Evolutionary conservation across 2,329 filamentous ascomycete genomes (phyloP), one percentile per base, ranked within the genome.

Genomic region (Eurotiales sp.): DNA sequence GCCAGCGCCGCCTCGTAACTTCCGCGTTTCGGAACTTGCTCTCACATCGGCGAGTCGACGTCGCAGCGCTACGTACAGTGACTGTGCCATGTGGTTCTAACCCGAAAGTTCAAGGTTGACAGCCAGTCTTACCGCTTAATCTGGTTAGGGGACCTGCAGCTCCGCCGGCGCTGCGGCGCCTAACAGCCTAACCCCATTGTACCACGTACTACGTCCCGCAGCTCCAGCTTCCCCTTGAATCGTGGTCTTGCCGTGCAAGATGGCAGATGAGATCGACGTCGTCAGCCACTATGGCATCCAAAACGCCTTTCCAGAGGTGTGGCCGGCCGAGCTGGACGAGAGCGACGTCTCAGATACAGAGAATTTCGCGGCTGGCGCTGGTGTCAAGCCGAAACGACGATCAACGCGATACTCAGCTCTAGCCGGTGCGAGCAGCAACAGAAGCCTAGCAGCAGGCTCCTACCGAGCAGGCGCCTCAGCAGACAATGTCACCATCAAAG

Each of bases 211-310:
- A n/a, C n/a, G n/a, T 43, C 8, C 40, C 39, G 8, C 15, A 23
- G 21, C 25, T 23, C 14, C 30, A 11, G 27, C 17, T 21, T 27
- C 39, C n/a, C 25, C 39, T 34, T 25, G 22, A 27, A 19, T 44
- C 34, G 39, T 50, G 37, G 39, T 19, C 29, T 19, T 27, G 25
- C 40, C 17, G 45, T 50, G 36, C 58, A 72, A 61, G 50, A 77
- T 82, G 85, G 80, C 83, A 56, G 88, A 93, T 64, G 53, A 55
- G 45, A 81, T 85, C 62, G 86, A 93, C 64, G 82, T 97, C 50
- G 83, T 93, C 62, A 90, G 90, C 61, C 90, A 95, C 73, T 97
- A 97, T 75, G 88, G 90, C 68, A 81, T 97, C 44, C 80, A 86
- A 37, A 88, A 80, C 12, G 77, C 88, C 17, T 91, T 84, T 68